A percentile compares a stretch with the other conserved stretches of the same genome.
Evolutionary conservation across 2,329 filamentous ascomycete genomes (phyloP).

Genomic region (Fusarium sarcochroum): DNA sequence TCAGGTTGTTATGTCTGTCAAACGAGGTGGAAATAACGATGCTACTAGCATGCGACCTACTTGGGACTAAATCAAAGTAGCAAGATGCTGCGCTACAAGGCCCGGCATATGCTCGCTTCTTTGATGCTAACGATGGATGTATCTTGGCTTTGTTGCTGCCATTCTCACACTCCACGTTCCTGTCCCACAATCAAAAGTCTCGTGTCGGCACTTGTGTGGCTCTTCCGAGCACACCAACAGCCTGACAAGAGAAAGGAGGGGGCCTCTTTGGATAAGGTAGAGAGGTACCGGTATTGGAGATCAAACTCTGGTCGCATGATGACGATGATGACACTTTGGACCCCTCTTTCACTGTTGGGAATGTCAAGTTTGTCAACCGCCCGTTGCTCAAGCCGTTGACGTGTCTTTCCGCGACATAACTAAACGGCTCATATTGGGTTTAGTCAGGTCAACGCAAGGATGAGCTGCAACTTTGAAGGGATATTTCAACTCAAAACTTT

Average conservation of each 20-base stretch:
- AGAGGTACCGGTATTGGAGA: not conserved
- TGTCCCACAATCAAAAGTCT: slow-evolving; percentile 27
- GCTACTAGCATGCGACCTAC: not conserved
- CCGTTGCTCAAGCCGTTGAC: slow-evolving; percentile 32
- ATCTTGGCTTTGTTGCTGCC: not conserved
- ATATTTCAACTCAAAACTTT: not conserved
- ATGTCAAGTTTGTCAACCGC: slow-evolving; percentile 14
- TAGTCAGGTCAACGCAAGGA: slow-evolving; percentile 10
- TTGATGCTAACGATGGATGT: not conserved
- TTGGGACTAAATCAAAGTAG: not conserved
- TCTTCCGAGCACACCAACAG: slow-evolving; percentile 23
- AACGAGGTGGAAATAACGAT: not conserved
- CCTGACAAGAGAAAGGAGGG: slow-evolving; percentile 17
- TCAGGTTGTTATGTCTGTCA: not conserved
- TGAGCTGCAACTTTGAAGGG: not conserved
- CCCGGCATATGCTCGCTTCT: not conserved
- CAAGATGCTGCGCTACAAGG: not conserved
- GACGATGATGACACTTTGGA: slow-evolving; percentile 44
- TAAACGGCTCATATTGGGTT: slow-evolving; percentile 22
- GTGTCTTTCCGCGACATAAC: slow-evolving; percentile 22
- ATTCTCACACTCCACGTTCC: slow-evolving; percentile 5
- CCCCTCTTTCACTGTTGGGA: slow-evolving; percentile 25
- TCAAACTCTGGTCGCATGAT: slow-evolving; percentile 31
- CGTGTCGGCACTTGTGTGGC: slow-evolving; percentile 41
- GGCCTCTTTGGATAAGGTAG: not conserved